A percentile compares a stretch with the other conserved stretches of the same genome.
Evolutionary conservation across 2,329 filamentous ascomycete genomes (phyloP).

Genomic region (Balansia obtecta): DNA sequence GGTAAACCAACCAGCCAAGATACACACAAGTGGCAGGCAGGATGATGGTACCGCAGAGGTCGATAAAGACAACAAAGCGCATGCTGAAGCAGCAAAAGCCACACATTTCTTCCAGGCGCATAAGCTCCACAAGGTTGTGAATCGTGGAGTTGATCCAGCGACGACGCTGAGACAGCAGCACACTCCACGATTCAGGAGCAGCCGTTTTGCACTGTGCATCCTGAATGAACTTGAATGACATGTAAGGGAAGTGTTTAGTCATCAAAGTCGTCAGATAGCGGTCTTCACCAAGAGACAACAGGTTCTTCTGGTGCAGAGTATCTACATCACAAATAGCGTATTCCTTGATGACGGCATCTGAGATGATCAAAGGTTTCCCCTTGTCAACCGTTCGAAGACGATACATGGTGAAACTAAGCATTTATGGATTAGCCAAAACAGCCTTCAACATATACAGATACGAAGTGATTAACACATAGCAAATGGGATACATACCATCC

Average conservation of each 20-base stretch:
- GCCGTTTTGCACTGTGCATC: conserved; percentile 90
- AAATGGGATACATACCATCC: conserved; percentile 64
- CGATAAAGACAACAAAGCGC: conserved; percentile 91
- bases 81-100: conserved; percentile 99
- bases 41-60: conserved; percentile 85
- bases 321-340: conserved; percentile 85
- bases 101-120: conserved; percentile 85
- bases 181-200: conserved; percentile 86
- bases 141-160: conserved; percentile 99
- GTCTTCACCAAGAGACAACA: conserved; percentile 89
- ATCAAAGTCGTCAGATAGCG: conserved; percentile 93
- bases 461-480: background rate
- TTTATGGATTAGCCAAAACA: conserved; percentile 19
- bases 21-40: conserved; percentile 83
- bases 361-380: conserved; percentile 87
- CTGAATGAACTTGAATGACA: conserved; percentile 92
- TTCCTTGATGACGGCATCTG: conserved; percentile 74
- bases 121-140: conserved; percentile 86
- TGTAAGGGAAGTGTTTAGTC: conserved; percentile 92
- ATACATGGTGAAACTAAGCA: conserved; percentile 93
- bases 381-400: conserved; percentile 87
- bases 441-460: background rate
- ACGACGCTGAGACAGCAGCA: conserved; percentile 92
- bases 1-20: conserved; percentile 77
- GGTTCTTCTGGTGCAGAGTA: conserved; percentile 93